Conservation (phyloP, 345 rosid species). For the Boechera stricta region DNA sequence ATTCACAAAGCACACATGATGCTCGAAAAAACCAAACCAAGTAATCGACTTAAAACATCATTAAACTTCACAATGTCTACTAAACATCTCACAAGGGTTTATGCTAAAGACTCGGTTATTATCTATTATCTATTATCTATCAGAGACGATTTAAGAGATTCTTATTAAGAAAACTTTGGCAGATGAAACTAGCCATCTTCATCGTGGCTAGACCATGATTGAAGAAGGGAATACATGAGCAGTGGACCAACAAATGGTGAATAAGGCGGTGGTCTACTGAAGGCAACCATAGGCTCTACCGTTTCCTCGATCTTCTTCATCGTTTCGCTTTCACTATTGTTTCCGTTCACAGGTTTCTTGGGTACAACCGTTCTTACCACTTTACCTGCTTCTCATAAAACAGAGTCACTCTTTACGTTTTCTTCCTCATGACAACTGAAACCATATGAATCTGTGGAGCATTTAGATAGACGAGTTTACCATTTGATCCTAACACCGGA, state of each 20-base stretch:
- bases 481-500: constrained; percentile 48
- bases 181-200: constrained; percentile 49
- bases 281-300: constrained; percentile 58
- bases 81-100: background rate
- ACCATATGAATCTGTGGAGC: background rate
- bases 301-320: constrained; percentile 39
- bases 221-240: constrained; percentile 58
- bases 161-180: background rate
- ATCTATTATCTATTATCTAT: background rate
- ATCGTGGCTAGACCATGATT: constrained; percentile 52
- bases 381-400: constrained; percentile 18
- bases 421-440: background rate
- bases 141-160: background rate
- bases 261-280: constrained; percentile 60
- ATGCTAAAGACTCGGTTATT: too few species aligned
- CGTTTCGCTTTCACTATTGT: constrained; percentile 22
- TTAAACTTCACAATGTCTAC: background rate
- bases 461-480: constrained; percentile 26
- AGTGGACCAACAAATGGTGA: constrained; percentile 63
- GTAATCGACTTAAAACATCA: background rate
- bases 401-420: constrained; percentile 2
- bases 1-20: background rate
- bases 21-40: background rate
- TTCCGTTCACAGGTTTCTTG: constrained; percentile 45
- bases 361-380: constrained; percentile 52